Percentiles rank a stretch among this genome's conserved stretches.
phyloP scores from a whole-genome alignment of 2,329 filamentous ascomycete species.

The Leptographium galeiforme region DNA sequence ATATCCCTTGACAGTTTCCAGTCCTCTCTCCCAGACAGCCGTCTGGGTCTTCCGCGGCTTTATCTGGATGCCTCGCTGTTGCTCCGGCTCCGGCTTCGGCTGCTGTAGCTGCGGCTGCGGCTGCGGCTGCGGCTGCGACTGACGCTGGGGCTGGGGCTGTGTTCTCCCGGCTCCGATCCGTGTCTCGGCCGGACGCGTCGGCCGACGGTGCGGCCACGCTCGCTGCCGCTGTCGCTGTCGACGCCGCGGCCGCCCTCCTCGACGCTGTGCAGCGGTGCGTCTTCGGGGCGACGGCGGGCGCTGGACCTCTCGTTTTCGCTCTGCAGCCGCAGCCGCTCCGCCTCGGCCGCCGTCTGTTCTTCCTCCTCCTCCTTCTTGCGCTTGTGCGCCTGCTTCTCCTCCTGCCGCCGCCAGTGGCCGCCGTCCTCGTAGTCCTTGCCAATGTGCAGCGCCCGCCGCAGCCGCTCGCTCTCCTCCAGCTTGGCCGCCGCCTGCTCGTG shows the following conservation, averaged over 20 bases:
- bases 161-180: not conserved
- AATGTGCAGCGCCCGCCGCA: slow-evolving; percentile 78
- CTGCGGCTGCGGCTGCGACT: not conserved
- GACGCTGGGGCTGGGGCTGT: not conserved
- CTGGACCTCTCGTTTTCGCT: not conserved
- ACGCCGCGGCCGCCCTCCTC: not conserved
- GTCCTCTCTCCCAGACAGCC: not conserved
- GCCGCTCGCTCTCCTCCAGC: slow-evolving; percentile 82
- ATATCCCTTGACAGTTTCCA: too few relatives aligned
- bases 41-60: too few relatives aligned
- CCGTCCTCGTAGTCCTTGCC: slow-evolving; percentile 76
- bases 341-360: not conserved
- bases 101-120: not conserved
- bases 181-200: not conserved
- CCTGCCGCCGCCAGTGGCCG: slow-evolving; percentile 72
- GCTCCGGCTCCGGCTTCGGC: not conserved
- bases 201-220: not conserved
- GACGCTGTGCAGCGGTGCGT: not conserved
- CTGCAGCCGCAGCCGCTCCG: not conserved
- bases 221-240: not conserved
- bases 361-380: slow-evolving; percentile 17
- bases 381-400: slow-evolving; percentile 43
- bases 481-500: slow-evolving; percentile 95
- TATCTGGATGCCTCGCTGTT: not conserved
- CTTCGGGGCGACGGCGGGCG: not conserved